phyloP scores from a whole-genome alignment of 805 yeast genomes.

The Scheffersomyces spartinae region DNA sequence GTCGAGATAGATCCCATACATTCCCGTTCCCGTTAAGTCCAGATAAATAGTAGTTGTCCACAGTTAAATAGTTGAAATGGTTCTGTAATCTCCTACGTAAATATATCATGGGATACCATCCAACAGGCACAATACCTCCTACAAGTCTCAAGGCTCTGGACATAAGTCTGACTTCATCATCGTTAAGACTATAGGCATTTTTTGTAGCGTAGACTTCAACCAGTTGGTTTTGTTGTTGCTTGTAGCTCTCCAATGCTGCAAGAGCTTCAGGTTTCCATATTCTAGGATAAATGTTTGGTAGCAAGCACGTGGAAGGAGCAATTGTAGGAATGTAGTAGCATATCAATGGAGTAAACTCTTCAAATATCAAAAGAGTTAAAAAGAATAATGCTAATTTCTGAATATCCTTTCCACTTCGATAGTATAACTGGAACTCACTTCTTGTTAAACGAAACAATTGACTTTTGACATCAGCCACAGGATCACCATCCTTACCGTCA shows the following conservation, averaged over 20 bases:
- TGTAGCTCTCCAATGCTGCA: too few species aligned
- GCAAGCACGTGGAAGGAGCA: conserved; percentile 47
- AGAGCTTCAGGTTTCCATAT: conserved; percentile 15
- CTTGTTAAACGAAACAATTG: too few species aligned
- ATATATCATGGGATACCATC: conserved; percentile 24
- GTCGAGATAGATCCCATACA: conserved; percentile 24
- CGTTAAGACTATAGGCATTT: conserved; percentile 38
- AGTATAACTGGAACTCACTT: conserved; percentile 36
- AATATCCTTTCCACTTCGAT: conserved; percentile 40
- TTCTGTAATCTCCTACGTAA: conserved; percentile 23
- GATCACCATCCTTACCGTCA: conserved; percentile 14
- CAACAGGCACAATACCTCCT: conserved; percentile 27
- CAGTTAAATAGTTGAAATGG: conserved; percentile 27
- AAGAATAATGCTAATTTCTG: conserved; percentile 44
- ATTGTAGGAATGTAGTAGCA: conserved; percentile 44
- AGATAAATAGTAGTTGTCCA: conserved; percentile 27
- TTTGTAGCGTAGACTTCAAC: conserved; percentile 17
- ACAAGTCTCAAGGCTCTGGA: conserved; percentile 25
- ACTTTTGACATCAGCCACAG: conserved; percentile 14
- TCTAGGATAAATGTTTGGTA: conserved; percentile 34
- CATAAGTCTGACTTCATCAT: conserved; percentile 23
- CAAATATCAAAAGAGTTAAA: conserved; percentile 33
- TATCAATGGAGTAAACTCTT: conserved; percentile 42
- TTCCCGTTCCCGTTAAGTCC: conserved; percentile 27
- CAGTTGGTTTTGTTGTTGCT: conserved; percentile 7